phyloP scores from a whole-genome alignment of 2,329 filamentous ascomycete genomes.

The Verticillium zaregamsianum region DNA sequence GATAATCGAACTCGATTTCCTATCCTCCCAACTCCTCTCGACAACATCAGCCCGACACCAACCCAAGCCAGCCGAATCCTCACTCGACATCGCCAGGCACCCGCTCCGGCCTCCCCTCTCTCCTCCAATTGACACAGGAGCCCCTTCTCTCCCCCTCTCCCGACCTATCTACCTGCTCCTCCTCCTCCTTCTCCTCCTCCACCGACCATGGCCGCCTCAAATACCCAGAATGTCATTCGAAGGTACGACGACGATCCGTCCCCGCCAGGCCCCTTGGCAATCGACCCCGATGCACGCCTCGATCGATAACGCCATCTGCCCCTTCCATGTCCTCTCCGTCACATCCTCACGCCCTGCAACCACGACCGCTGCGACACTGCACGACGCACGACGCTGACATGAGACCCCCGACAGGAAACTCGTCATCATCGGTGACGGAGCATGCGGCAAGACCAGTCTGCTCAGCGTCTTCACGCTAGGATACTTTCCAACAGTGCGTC shows the following conservation, averaged over 20 bases:
- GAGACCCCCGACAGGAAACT: constrained; percentile 64
- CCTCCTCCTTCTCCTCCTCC: neutral
- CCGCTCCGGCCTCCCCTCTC: neutral
- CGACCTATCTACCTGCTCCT: neutral
- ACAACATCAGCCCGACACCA: neutral
- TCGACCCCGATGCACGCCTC: neutral
- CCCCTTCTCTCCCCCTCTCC: neutral
- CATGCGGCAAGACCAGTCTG: constrained; percentile 96
- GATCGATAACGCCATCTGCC: neutral
- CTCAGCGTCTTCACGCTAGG: constrained; percentile 96
- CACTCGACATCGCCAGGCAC: neutral
- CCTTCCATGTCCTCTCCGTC: neutral
- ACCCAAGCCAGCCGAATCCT: neutral
- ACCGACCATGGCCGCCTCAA: constrained; percentile 37
- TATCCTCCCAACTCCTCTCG: neutral
- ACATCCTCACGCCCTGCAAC: neutral
- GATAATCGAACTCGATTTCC: neutral
- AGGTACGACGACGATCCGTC: constrained; percentile 45
- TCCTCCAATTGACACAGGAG: neutral
- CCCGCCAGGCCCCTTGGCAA: neutral
- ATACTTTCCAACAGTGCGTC: constrained; percentile 91
- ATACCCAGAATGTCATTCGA: constrained; percentile 56
- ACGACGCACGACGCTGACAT: neutral
- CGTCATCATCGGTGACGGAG: constrained; percentile 95
- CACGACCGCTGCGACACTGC: neutral